Evolutionary conservation across 129 eudicot genomes (phyloP).

Genomic region (Flaveria robusta): DNA sequence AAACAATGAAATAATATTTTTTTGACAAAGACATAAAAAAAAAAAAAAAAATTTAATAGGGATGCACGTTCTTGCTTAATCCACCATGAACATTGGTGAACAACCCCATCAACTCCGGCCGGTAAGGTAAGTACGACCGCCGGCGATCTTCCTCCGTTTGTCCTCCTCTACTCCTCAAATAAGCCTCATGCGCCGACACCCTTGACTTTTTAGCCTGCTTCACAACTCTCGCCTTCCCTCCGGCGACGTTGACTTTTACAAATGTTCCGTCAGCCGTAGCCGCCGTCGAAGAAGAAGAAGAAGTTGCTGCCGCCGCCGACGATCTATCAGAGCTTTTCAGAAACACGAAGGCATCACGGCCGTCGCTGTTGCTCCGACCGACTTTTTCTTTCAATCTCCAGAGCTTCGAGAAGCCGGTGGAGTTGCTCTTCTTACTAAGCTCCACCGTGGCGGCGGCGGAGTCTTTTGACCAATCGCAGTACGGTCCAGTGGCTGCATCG

Average conservation of each 20-base stretch:
- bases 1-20: neutral
- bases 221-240: constrained; percentile 32
- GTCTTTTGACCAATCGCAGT: constrained; percentile 52
- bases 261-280: constrained; percentile 4
- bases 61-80: constrained; percentile 70
- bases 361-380: constrained; percentile 79
- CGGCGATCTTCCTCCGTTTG: constrained; percentile 51
- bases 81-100: constrained; percentile 73
- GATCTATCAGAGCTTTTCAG: constrained; percentile 35
- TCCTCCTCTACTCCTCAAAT: constrained; percentile 47
- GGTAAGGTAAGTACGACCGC: constrained; percentile 65
- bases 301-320: constrained; percentile 9
- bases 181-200: constrained; percentile 61
- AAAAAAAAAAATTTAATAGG: constrained; percentile 35
- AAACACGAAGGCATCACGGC: constrained; percentile 88
- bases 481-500: constrained; percentile 52
- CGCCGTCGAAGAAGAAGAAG: constrained; percentile 2
- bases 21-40: neutral
- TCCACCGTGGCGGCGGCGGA: constrained; percentile 36
- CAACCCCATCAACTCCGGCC: constrained; percentile 70
- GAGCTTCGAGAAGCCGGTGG: constrained; percentile 92
- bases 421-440: constrained; percentile 72
- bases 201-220: constrained; percentile 42
- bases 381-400: constrained; percentile 72
- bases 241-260: constrained; percentile 33